Base-by-base conservation (phyloP, 179 eudicot species). In the Dionaea muscipula region DNA sequence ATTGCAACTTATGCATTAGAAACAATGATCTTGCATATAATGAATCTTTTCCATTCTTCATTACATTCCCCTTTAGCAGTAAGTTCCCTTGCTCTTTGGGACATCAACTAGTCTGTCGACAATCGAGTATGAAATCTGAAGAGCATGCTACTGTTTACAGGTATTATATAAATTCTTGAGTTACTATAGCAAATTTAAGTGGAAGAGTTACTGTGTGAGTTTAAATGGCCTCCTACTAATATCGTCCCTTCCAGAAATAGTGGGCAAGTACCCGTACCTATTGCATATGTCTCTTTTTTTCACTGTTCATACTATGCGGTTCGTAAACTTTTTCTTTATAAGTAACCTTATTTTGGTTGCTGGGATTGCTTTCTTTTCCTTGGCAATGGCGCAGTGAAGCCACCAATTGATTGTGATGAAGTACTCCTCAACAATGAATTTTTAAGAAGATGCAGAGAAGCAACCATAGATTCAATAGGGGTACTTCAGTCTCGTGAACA, bases 1-100 rank as follows among this genome's bases (percentile, higher is more conserved):
- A 60, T 81, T 43, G 76, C 81, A 55, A 75, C 86, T 31, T 81
- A 78, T 61, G 86, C 77, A 35, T 67, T 75, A 64, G 86, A 81
- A 56, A 64, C 69, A 20, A 55, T 81, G 72, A 60, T 78, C 61
- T 62, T 81, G 23, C 78, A 81, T 56, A 71, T 81, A 31, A 55
- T 78, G 52, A 72, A 78, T 67, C 75, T 57, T 21, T 78, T 68
- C 44, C 75, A 72, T 69, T 61, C 65, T 44, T 62, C 66, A 27
- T 51, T 73, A 25, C 51, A 31, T 27, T 55, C 68, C 55, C 83
- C 83, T 41, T 59, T 72, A 39, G 70, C 71, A 16, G 79, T 79
- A 61, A 70, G 74, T 45, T 28, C 14, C 33, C 59, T 61, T 16
- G 14, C 33, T 1, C 13, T 2, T 36, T 19, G 15, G 3, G 5